These are phyloP conservation scores for Filobasidium floriforme DNA, from an alignment of 768 basidiomycete genomes.

Conservation along the genomic window DNA sequence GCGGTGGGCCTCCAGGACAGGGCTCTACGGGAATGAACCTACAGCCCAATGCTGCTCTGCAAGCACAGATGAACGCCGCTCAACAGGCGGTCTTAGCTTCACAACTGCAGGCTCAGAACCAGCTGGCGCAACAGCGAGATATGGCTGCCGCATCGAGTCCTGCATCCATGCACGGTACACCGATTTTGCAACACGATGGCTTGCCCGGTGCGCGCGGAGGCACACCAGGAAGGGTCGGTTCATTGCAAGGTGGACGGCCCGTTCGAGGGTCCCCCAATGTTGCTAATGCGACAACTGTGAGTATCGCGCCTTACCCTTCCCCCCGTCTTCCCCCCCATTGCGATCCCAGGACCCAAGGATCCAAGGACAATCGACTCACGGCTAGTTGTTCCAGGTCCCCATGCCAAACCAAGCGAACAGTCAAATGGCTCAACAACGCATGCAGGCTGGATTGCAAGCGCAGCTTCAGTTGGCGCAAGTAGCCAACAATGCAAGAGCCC, in stretches of 20 bases:
- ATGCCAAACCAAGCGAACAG: not conserved
- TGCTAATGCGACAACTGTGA: not conserved
- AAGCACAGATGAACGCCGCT: slow-evolving; percentile 11
- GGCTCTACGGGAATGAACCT: slow-evolving; percentile 10
- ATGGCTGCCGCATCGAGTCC: slow-evolving; percentile 9
- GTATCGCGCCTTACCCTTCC: not conserved
- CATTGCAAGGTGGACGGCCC: slow-evolving; percentile 8
- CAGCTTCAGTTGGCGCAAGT: slow-evolving; percentile 16
- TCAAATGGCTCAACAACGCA: not conserved
- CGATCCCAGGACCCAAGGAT: too few species aligned
- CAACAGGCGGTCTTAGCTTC: slow-evolving; percentile 8
- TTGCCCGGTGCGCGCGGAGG: slow-evolving; percentile 2
- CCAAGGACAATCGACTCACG: not conserved
- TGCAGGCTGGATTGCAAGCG: slow-evolving; percentile 15
- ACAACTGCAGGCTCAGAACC: slow-evolving; percentile 12
- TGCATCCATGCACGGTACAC: slow-evolving; percentile 13
- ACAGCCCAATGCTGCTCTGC: slow-evolving; percentile 10
- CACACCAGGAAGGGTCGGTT: slow-evolving; percentile 11
- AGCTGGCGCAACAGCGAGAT: slow-evolving; percentile 8
- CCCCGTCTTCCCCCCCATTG: too few species aligned
- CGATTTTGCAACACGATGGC: slow-evolving; percentile 13
- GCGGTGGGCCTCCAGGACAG: too few species aligned
- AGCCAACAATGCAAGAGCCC: slow-evolving; percentile 15
- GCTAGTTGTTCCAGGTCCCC: not conserved
- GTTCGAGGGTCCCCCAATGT: slow-evolving; percentile 13